A percentile compares a stretch with the other conserved stretches of the same genome.
Conservation (phyloP, 176 grass and related monocot species). For the Pharus latifolius region DNA sequence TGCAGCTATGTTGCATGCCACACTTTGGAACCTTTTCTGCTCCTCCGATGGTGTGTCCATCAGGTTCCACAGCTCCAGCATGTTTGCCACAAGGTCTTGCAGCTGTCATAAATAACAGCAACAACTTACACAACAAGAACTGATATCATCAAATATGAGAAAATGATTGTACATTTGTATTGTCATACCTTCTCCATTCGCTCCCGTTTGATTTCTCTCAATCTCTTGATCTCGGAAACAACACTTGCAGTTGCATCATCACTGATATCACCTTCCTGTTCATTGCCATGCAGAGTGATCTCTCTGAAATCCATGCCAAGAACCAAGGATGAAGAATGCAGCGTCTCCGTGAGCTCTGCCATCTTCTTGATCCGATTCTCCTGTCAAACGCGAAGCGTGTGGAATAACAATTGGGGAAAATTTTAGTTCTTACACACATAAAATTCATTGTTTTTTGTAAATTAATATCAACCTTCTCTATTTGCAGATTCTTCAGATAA, state of each 20-base stretch:
- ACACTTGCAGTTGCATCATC: conserved; percentile 33
- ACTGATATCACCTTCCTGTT: conserved; percentile 21
- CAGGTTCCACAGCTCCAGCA: conserved; percentile 88
- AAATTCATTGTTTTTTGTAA: background rate
- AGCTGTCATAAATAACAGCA: conserved; percentile 22
- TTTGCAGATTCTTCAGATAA: conserved; percentile 36
- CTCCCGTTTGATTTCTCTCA: conserved; percentile 46
- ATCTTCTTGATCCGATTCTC: conserved; percentile 46
- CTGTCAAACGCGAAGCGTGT: background rate
- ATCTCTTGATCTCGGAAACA: conserved; percentile 31
- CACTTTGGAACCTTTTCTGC: conserved; percentile 65
- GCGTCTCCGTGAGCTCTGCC: conserved; percentile 18
- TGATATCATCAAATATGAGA: background rate
- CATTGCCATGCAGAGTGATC: background rate
- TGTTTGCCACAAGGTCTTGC: conserved; percentile 61
- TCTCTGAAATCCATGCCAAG: conserved; percentile 51
- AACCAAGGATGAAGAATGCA: conserved; percentile 44
- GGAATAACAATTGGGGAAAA: background rate
- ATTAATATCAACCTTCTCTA: conserved; percentile 47
- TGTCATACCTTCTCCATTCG: conserved; percentile 52
- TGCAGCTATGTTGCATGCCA: conserved; percentile 86
- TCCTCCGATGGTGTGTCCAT: conserved; percentile 95
- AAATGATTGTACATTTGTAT: too few species aligned
- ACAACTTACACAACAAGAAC: background rate
- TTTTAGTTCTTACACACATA: background rate